Base-by-base conservation (phyloP, 2,329 filamentous ascomycete species). In the Botrytis fragariae region DNA sequence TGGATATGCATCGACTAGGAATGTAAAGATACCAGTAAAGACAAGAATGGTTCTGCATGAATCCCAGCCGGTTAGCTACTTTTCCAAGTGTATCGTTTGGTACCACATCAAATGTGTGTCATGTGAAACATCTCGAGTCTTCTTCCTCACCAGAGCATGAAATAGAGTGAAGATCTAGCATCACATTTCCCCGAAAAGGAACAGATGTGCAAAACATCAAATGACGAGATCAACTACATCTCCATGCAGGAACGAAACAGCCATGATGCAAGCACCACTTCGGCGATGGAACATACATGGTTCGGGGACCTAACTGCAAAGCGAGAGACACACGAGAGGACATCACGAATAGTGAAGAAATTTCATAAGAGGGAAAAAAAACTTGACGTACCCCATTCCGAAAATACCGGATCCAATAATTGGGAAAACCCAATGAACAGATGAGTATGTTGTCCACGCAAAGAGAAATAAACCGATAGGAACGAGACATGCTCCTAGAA, bases 391-490 rank as follows among this genome's bases (percentile, higher is more conserved):
- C 89, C 88, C 92, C 80, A 86, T 84, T 73, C 90, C 92, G 83
- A 94, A 95, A 62, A 95, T 84, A 60, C 82, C 86, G 42, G 90
- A 92, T 32, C 91, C 92, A 82, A 95, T 90, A 76, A 94, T 91
- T 39, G 92, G 91, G 63, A 90, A 86, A 75, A 93, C 92, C 90
- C 90, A 95, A 82, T 93, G 91, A 67, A 97, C 88, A 77, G 82
- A 87, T 3, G 90, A 82, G 81, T 91, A 95, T 22, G 92, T 92
- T 7, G 93, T 94, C 92, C 94, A 97, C 35, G 90, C 94, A 83
- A 97, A 97, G 83, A 93, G 92, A 82, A 98, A 97, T 25, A 98
- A 83, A 10, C 93, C 93, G 72, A 92, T 85, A 8, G 94, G 93
- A 45, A 96, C 93, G 16, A 97, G 83, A 62, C 94, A 82, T 0